These are phyloP conservation scores for Arachis stenosperma DNA, from an alignment of 306 rosid species.

Conservation along the genomic window DNA sequence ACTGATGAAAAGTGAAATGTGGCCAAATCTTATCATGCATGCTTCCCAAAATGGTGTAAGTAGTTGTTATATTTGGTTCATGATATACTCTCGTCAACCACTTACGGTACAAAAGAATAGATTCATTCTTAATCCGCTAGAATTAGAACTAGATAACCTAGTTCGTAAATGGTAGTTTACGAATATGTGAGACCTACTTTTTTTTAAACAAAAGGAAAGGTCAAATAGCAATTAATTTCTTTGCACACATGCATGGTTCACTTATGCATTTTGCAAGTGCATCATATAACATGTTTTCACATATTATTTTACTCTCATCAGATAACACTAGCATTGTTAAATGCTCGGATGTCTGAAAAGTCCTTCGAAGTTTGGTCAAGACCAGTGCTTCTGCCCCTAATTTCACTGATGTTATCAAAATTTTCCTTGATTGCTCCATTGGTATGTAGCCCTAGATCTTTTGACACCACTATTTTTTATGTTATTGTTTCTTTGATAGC, in stretches of 20 bases:
- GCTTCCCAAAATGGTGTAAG: slow-evolving; percentile 84
- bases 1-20: slow-evolving; percentile 85
- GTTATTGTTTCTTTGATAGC: too few species aligned
- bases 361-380: too few species aligned
- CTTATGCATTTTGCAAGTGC: slow-evolving; percentile 1
- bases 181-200: not conserved
- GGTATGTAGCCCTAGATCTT: too few species aligned
- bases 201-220: not conserved
- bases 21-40: slow-evolving; percentile 93
- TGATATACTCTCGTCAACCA: not conserved
- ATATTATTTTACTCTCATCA: slow-evolving; percentile 46
- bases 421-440: too few species aligned
- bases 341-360: too few species aligned
- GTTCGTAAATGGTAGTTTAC: not conserved
- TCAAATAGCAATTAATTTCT: slow-evolving; percentile 4
- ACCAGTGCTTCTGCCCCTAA: too few species aligned
- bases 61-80: slow-evolving; percentile 29
- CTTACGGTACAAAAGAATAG: not conserved
- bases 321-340: slow-evolving; percentile 60
- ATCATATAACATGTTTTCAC: slow-evolving; percentile 20
- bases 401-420: too few species aligned
- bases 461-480: too few species aligned
- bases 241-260: slow-evolving; percentile 19
- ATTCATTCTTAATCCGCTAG: slow-evolving; percentile 5
- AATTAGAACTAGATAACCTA: slow-evolving; percentile 17